Conservation (phyloP, 352 stramenopile genomes). For the Elongisporangium anandrum region DNA sequence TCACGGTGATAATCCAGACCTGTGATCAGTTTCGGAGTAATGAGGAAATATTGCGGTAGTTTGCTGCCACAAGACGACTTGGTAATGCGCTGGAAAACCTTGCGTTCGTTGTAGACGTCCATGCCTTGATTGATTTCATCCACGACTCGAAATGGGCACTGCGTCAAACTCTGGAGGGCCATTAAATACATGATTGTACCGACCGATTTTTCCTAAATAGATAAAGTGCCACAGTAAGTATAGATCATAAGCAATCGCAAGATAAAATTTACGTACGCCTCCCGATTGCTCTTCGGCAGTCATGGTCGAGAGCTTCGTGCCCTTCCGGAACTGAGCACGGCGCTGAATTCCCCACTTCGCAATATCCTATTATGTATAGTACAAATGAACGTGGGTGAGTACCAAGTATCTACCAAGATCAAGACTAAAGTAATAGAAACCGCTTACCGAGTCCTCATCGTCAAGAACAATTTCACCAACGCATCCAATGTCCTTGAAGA, state of each 20-base stretch:
- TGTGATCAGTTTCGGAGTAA: constrained; percentile 88
- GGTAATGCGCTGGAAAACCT: constrained; percentile 86
- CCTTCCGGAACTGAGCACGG: constrained; percentile 82
- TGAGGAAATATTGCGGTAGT: constrained; percentile 86
- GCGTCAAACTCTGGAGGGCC: constrained; percentile 82
- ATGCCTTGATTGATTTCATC: constrained; percentile 91
- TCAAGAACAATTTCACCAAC: constrained; percentile 81
- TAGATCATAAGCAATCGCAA: too few relatives aligned
- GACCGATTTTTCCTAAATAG: constrained; percentile 80
- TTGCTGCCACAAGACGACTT: constrained; percentile 85
- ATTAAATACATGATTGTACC: constrained; percentile 92
- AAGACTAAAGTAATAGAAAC: constrained; percentile 1
- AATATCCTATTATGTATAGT: too few relatives aligned
- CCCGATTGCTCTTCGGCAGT: constrained; percentile 84
- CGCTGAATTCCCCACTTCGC: constrained; percentile 86
- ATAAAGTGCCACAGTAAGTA: constrained; percentile 1
- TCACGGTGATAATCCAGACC: constrained; percentile 80
- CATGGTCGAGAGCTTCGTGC: constrained; percentile 80
- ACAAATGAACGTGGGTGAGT: too few relatives aligned
- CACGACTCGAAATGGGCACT: constrained; percentile 85
- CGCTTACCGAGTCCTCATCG: constrained; percentile 58
- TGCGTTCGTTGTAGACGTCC: constrained; percentile 88
- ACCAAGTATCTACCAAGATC: too few relatives aligned
- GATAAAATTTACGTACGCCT: constrained; percentile 57
- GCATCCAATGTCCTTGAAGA: constrained; percentile 84